Base-by-base conservation (phyloP, 179 eudicot genomes). In the Vitellaria paradoxa region DNA sequence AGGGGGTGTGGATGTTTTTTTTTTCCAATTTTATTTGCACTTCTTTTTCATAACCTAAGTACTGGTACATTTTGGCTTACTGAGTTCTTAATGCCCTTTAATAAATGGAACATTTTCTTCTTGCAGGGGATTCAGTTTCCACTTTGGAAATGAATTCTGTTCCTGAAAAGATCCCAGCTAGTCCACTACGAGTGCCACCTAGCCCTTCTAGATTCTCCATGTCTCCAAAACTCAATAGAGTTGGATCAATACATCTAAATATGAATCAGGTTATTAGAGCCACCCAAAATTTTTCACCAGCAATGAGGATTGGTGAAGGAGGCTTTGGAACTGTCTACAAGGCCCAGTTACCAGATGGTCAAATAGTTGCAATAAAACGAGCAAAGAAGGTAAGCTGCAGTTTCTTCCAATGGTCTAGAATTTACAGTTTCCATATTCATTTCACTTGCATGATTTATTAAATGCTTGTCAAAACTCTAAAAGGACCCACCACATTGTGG, bases 291-390 rank as follows among this genome's bases (percentile, higher is more conserved):
- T 96, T 96, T 80, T 92, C 99, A 37, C 66, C 88, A 73, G 72
- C 93, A 69, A 81, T 79, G 61, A 77, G 67, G 86, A 82, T 96
- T 42, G 99, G 99, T 79, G 97, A 91, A 88, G 99, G 99, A 56
- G 99, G 97, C 62, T 96, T 88, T 87, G 99, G 98, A 74, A 82
- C 88, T 21, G 99, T 96, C 53, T 96, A 96, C 82, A 96, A 89
- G 85, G 98, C 92, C 59, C 91, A 80, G 47, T 86, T 96, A 69
- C 90, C 83, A 60, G 83, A 86, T 85, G 98, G 98, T 57, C 98
- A 85, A 69, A 82, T 88, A 73, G 97, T 96, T 79, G 98, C 99
- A 70, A 90, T 96, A 42, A 96, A 96, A 80, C 90, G 99, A 75
- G 97, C 98, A 73, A 94, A 90, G 85, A 94, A 85, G 98, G 99